These are phyloP conservation scores for Phoma sp. DNA, from an alignment of 2,329 filamentous ascomycete genomes.

Conservation along the genomic window DNA sequence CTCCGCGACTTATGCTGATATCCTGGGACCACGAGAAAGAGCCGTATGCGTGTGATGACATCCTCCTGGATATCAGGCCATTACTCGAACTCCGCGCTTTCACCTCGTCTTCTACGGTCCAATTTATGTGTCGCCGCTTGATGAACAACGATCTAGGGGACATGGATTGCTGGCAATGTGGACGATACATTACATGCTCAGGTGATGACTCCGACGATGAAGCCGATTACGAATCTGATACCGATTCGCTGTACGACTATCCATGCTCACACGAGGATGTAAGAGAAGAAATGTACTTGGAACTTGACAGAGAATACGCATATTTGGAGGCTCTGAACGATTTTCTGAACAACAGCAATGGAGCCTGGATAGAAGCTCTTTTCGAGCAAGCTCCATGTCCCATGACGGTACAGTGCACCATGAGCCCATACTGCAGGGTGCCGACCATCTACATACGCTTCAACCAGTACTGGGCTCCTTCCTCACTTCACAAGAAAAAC, in stretches of 20 bases:
- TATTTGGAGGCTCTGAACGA: slow-evolving; percentile 10
- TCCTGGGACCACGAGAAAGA: slow-evolving; percentile 5
- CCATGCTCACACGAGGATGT: not conserved
- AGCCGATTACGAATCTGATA: not conserved
- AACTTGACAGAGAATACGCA: not conserved
- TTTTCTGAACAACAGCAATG: slow-evolving; percentile 10
- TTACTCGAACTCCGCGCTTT: slow-evolving; percentile 8
- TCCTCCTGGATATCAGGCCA: not conserved
- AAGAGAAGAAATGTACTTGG: not conserved
- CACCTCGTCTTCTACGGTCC: not conserved
- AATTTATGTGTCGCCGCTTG: slow-evolving; percentile 6
- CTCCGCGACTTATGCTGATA: slow-evolving; percentile 7
- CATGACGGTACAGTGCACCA: slow-evolving; percentile 1
- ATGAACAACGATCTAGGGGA: not conserved
- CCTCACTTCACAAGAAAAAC: not conserved
- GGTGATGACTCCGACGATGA: not conserved
- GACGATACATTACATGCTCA: not conserved
- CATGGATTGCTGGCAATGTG: not conserved
- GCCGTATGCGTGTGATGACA: not conserved
- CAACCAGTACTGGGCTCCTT: not conserved
- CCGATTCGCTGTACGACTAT: not conserved
- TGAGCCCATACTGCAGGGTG: not conserved
- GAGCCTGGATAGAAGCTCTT: slow-evolving; percentile 9
- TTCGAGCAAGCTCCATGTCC: not conserved
- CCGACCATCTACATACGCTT: slow-evolving; percentile 8